Percentiles rank a stretch among this genome's conserved stretches.
These are phyloP conservation scores for Clonostachys solani DNA, from an alignment of 2,329 filamentous ascomycete species.

Conservation along the genomic window DNA sequence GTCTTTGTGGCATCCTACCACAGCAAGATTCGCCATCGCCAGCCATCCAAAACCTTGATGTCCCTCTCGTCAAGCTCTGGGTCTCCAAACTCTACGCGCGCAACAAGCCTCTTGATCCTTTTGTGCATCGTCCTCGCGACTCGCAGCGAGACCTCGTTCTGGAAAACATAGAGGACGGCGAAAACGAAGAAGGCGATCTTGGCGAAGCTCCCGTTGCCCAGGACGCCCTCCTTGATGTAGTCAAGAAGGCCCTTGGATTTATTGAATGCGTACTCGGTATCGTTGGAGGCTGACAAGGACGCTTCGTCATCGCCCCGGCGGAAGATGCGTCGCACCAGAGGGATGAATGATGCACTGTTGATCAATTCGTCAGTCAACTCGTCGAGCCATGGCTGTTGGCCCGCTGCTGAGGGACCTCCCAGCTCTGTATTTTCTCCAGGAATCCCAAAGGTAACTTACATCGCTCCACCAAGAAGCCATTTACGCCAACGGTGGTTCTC, in stretches of 20 bases:
- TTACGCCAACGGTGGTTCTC: conserved; percentile 47
- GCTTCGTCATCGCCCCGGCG: conserved; percentile 33
- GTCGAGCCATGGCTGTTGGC: not conserved
- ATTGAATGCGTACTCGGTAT: conserved; percentile 54
- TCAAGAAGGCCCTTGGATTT: conserved; percentile 44
- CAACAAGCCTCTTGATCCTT: conserved; percentile 40
- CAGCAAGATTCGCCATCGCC: conserved; percentile 51
- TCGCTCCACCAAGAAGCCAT: conserved; percentile 45
- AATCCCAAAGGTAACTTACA: conserved; percentile 32
- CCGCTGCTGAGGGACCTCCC: not conserved
- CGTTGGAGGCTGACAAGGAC: conserved; percentile 33
- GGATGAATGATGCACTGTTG: conserved; percentile 44
- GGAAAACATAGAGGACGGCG: conserved; percentile 53
- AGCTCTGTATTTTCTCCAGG: not conserved
- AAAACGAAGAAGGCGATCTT: conserved; percentile 50
- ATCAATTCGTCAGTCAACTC: not conserved
- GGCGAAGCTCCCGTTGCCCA: conserved; percentile 39
- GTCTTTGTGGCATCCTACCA: conserved; percentile 25
- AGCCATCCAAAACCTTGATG: conserved; percentile 43
- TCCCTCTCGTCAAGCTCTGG: conserved; percentile 42
- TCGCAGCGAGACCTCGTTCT: conserved; percentile 52
- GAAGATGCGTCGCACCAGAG: conserved; percentile 46
- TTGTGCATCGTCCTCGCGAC: conserved; percentile 48
- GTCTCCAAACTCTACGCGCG: conserved; percentile 42
- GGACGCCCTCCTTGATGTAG: conserved; percentile 40